Percentiles rank a stretch among this genome's conserved stretches.
These are phyloP conservation scores for Ampelocalamus luodianensis DNA, from an alignment of 176 grass and related monocot genomes.

Conservation along the genomic window DNA sequence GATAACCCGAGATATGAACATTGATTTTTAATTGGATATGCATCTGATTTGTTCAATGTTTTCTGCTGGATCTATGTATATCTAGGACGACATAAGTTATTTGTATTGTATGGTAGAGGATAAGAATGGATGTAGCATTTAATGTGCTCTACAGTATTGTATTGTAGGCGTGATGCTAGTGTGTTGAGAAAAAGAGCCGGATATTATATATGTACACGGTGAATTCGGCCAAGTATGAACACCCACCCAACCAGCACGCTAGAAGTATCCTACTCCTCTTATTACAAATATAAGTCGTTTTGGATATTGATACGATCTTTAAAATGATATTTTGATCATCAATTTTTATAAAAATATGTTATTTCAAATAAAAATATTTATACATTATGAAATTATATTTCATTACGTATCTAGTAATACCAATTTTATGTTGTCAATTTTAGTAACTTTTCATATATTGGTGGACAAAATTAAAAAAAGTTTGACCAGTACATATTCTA, in stretches of 20 bases:
- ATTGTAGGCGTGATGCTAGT: neutral
- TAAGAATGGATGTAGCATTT: neutral
- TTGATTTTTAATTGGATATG: neutral
- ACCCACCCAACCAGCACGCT: neutral
- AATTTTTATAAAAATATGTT: too few species aligned
- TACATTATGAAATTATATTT: too few species aligned
- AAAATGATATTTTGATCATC: too few species aligned
- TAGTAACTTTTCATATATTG: too few species aligned
- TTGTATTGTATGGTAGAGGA: neutral
- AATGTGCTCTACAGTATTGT: neutral
- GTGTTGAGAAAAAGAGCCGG: neutral
- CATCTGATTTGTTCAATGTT: neutral
- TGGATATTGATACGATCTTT: too few species aligned
- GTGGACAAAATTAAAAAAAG: too few species aligned
- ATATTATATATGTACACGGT: neutral
- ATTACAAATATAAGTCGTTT: too few species aligned
- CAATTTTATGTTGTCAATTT: too few species aligned
- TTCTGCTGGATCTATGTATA: neutral
- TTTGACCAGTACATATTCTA: too few species aligned
- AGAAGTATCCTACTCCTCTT: neutral
- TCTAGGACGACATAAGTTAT: neutral
- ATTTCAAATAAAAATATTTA: too few species aligned
- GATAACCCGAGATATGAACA: neutral
- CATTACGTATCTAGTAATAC: too few species aligned
- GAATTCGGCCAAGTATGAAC: neutral